Base-by-base conservation (phyloP, 805 yeast species). In the Ogataea populi-albae region DNA sequence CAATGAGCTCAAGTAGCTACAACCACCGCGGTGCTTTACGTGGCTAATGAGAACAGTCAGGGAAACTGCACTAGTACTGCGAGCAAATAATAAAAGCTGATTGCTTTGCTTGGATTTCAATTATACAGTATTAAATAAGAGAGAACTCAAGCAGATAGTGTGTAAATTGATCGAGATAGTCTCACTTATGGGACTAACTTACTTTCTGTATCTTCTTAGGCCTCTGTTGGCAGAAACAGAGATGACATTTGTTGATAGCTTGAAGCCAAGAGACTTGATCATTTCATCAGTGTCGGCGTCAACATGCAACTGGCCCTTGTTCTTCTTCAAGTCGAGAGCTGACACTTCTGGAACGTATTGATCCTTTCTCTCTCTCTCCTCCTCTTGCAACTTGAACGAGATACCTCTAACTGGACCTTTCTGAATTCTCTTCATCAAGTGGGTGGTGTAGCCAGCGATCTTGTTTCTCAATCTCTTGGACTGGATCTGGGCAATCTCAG, bases 341-440 rank as follows among this genome's bases (percentile, higher is more conserved):
- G 98, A 94, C 67, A 89, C 95, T 72, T 89, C 98, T 76, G 99
- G 99, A 65, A 94, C 98, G 77, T 89, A 93, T 79, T 93, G 98
- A 77, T 93, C 98, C 79, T 94, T 93, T 79, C 98, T 86, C 81
- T 93, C 99, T 83, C 98, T 91, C 84, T 93, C 99, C 79, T 93
- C 99, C 80, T 93, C 99, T 82, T 93, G 99, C 68, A 93, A 86
- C 76, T 94, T 94, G 96, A 93, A 93, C 63, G 99, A 93, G 62
- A 93, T 94, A 79, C 99, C 99, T 83, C 98, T 89, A 64, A 93
- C 99, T 79, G 99, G 99, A 71, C 99, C 99, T 82, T 91, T 93
- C 78, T 94, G 98, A 69, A 93, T 93, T 81, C 99, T 89, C 82
- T 87, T 93, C 98, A 93, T 94, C 74, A 93, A 83, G 76, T 93